Base-by-base conservation (phyloP, 352 stramenopile genomes). In the Phytophthora vignae region DNA sequence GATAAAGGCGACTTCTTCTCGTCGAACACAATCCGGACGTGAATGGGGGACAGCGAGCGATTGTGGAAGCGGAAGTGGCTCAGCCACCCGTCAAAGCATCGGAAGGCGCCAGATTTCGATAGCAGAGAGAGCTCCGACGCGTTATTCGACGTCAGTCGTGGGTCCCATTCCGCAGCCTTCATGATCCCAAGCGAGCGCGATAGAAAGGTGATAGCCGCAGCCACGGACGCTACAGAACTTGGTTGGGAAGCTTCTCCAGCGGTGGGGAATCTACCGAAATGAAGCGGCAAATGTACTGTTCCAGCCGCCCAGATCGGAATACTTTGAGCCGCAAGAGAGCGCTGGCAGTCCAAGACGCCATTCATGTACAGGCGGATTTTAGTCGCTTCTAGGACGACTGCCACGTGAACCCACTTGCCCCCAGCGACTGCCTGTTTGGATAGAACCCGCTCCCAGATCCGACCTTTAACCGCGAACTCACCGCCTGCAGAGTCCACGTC, bases 291-390 rank as follows among this genome's bases (percentile, higher is more conserved):
- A 33, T 86, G 73, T 3, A 89, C 75, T 9, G 40, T 82, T 14
- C 68, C 72, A 67, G 50, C 55, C 3, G 60, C 68, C 54, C 80
- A 69, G 2, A 77, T 64, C 14, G 75, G 54, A 44, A 78, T 60
- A 12, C 79, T 77, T 38, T 81, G 61, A 0, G 74, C 65, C 1
- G 78, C 55, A n/a, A 94, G 76, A 5, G 79, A 88, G 14, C 87
- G 87, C 65, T 98, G 91, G 14, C 71, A 83, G 60, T 98, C 95
- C 0, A 98, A 74, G 21, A 90, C 60, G 2, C 94, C 95, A 48
- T 98, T 98, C 11, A 98, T 60, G 67, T 97, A 98, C 7, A 98
- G 64, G 3, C 91, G 85, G 7, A 98, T 57, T 61, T 98, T 98
- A 6, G 78, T 73, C 3, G 80, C 77, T 79, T 98, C 95, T 52